These are phyloP conservation scores for Coccomyxa sp. DNA, from an alignment of 139 green algal species.

Conservation along the genomic window DNA sequence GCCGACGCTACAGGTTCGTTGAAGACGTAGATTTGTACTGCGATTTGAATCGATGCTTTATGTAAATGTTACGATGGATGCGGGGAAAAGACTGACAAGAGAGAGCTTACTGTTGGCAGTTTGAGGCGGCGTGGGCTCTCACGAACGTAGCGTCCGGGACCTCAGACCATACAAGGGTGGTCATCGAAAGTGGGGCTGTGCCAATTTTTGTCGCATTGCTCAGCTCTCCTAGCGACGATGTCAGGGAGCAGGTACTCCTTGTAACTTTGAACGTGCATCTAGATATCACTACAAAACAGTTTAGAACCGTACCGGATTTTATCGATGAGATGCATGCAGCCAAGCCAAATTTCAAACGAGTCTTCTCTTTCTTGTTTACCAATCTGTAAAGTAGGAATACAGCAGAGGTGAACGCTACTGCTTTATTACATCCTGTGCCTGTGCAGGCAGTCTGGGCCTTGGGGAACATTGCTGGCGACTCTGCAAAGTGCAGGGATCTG, in stretches of 20 bases:
- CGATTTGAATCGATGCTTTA: background rate
- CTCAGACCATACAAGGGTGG: conserved; percentile 92
- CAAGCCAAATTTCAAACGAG: no score
- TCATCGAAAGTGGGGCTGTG: conserved; percentile 94
- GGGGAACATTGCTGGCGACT: conserved; percentile 97
- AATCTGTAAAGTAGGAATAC: no score
- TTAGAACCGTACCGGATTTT: no score
- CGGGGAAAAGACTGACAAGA: background rate
- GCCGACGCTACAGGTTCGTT: conserved; percentile 75
- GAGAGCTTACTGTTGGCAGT: conserved; percentile 42
- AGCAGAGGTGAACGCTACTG: no score
- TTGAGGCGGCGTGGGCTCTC: conserved; percentile 97
- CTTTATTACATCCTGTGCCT: background rate
- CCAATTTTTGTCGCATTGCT: conserved; percentile 98
- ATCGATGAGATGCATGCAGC: no score
- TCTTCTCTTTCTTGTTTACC: no score
- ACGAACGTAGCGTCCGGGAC: conserved; percentile 99
- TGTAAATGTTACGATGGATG: background rate
- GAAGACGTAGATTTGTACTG: background rate
- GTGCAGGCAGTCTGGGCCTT: conserved; percentile 96
- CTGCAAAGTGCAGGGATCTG: conserved; percentile 89
- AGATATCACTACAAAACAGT: no score
- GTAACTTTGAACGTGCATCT: no score
- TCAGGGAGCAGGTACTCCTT: conserved; percentile 84
- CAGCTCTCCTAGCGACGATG: conserved; percentile 85